Evolutionary conservation across 148 eudicot genomes (phyloP), one percentile per base, ranked within the genome.

Genomic region (Cornus florida): DNA sequence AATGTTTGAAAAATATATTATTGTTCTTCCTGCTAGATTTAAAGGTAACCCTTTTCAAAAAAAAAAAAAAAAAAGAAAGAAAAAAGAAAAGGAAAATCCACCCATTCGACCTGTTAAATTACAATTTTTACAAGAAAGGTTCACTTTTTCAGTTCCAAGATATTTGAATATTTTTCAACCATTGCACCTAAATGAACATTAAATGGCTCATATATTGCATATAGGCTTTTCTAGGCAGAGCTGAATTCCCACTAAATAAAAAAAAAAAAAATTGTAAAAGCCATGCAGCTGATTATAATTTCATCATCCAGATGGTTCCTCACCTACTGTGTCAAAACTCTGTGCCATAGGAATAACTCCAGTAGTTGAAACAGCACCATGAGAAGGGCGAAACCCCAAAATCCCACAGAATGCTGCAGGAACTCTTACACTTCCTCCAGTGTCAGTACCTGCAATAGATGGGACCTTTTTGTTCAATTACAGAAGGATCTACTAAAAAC

Each of bases 391-490:
- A 77, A 96, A 79, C 74, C 98, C 99, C 74, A 88, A 84, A 73
- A 93, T 90, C 67, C 94, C 95, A 84, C 99, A 96, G 81, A 81
- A 96, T 1, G 99, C 89, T 31, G 98, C 89, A 22, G 99, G 98
- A 60, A 91, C 95, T 88, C 99, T 89, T 68, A 92, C 92, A 88
- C 99, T 93, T 86, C 97, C 99, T 82, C 98, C 99, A 56, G 99
- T 93, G 83, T 96, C 99, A 56, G 99, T 96, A 74, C 97, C 97
- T 91, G 76, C 7, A 71, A 28, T 35, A 74, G 11, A 53, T 3
- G 10, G 6, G 66, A 64, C 41, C 38, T 65, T 31, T 75, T 67
- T 19, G 75, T 66, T 64, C 66, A 67, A 56, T 20, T 32, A 10
- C 32, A 32, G 33, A 43, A 67, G 22, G 56, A 19, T 17, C 46